Percentiles rank a stretch among this genome's conserved stretches.
These are phyloP conservation scores for Collybiopsis luxurians DNA, from an alignment of 768 basidiomycete genomes.

Conservation along the genomic window DNA sequence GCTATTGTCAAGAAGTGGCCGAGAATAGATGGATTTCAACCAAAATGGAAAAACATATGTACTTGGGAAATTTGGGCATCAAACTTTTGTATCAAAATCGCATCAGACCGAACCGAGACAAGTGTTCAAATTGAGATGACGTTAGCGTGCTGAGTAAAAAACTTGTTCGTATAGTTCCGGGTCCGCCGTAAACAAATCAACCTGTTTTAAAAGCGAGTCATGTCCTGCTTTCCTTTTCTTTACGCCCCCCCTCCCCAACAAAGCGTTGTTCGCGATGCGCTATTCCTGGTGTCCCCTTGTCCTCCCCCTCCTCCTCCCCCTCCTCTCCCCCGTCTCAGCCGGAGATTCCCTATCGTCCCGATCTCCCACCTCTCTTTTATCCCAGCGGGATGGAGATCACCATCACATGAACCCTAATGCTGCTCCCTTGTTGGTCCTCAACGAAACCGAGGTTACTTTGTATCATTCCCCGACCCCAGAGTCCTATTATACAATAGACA, in stretches of 20 bases:
- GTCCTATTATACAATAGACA: slow-evolving; percentile 82
- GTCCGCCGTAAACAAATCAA: not conserved
- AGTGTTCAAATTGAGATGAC: not conserved
- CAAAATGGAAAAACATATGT: no score
- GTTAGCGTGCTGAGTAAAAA: slow-evolving; percentile 1
- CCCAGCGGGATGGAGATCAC: slow-evolving; percentile 25
- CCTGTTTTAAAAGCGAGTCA: not conserved
- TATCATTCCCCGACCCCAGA: slow-evolving; percentile 69
- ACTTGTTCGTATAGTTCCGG: not conserved
- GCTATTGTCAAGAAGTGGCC: not conserved
- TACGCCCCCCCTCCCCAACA: not conserved
- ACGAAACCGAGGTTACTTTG: slow-evolving; percentile 72
- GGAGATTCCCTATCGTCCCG: slow-evolving; percentile 3
- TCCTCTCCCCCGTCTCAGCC: slow-evolving; percentile 16
- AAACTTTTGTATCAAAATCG: no score
- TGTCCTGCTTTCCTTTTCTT: not conserved
- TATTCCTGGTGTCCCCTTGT: slow-evolving; percentile 18
- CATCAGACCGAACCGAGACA: no score
- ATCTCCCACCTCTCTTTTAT: slow-evolving; percentile 11
- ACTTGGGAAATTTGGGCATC: no score
- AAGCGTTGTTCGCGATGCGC: slow-evolving; percentile 19
- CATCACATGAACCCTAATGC: slow-evolving; percentile 46
- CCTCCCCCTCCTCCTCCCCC: slow-evolving; percentile 23
- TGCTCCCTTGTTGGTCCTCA: slow-evolving; percentile 57
- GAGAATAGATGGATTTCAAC: not conserved